Evolutionary conservation across 192 early-diverging fungal species (phyloP), one percentile per base, ranked within the genome.

Genomic region (Entomortierella lignicola): DNA sequence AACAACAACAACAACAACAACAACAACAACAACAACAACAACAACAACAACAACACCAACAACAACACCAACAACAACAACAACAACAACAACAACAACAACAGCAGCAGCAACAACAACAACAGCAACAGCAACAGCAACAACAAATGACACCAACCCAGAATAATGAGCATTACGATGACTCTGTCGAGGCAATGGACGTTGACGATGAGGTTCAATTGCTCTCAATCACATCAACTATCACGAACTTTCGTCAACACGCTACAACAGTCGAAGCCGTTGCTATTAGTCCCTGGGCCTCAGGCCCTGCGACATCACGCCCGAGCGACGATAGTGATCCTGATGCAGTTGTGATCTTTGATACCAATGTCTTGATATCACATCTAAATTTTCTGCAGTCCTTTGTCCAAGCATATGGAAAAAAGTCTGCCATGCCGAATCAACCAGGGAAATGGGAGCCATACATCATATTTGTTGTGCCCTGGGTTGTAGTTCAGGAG

Each of bases 401-500:
- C 2, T 15, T 89, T 8, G 69, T 86, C 26, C 44, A 52, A 4
- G 23, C 47, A 17, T 57, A 66, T 30, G 72, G 72, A 32, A 20
- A 39, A 5, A 13, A 39, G 20, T 21, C 26, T 10, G n/a, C 32
- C 17, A 55, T 7, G 5, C 10, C 39, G 39, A 23, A 17, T 15
- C 30, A 25, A 43, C 0, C 30, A 34, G 57, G 44, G 17, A 31
- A 20, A 53, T 26, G 4, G 68, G 47, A n/a, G 44, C 66, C n/a
- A 13, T 15, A 37, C 20, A 55, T 87, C 8, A n/a, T 84, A 8
- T 65, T 89, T 18, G 77, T 90, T 11, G 37, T 90, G 18, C 89
- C 89, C 8, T 90, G 89, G 89, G 64, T 85, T 4, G 89, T 90
- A 8, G 68, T 90, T 18, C 73, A 81, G 52, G 89, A 90, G 69